Percentiles rank a stretch among this genome's conserved stretches.
These are phyloP conservation scores for Porphyrellus sp. DNA, from an alignment of 1,284 basidiomycete genomes.

Conservation along the genomic window DNA sequence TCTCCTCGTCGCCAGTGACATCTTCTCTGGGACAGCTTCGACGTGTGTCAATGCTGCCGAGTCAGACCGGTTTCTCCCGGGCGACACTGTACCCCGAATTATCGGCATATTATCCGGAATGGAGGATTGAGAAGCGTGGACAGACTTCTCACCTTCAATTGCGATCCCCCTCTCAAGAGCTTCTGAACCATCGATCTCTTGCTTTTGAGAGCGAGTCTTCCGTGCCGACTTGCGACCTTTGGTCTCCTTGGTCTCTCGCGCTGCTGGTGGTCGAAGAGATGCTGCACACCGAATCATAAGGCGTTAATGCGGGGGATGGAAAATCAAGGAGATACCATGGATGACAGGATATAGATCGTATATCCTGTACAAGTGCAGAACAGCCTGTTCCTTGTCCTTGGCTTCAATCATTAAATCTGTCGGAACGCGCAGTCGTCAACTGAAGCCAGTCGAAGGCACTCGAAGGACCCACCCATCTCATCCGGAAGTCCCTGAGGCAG, in stretches of 20 bases:
- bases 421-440: neutral
- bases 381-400: constrained; percentile 92
- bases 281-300: constrained; percentile 19
- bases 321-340: constrained; percentile 41
- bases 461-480: constrained; percentile 54
- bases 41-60: no score
- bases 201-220: constrained; percentile 26
- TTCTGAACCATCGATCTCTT: constrained; percentile 2
- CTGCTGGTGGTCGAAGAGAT: constrained; percentile 53
- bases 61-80: no score
- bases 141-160: neutral
- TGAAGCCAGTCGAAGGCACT: neutral
- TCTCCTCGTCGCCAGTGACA: no score
- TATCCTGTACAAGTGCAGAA: constrained; percentile 79
- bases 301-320: neutral
- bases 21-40: no score
- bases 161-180: constrained; percentile 6
- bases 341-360: constrained; percentile 70
- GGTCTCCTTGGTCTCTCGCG: constrained; percentile 47
- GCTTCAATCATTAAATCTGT: constrained; percentile 91
- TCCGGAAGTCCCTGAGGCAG: constrained; percentile 65
- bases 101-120: neutral
- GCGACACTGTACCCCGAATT: neutral
- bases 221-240: constrained; percentile 51
- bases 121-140: neutral